Evolutionary conservation across 2,329 filamentous ascomycete species (phyloP).

Genomic region (Cladosporium sp.): DNA sequence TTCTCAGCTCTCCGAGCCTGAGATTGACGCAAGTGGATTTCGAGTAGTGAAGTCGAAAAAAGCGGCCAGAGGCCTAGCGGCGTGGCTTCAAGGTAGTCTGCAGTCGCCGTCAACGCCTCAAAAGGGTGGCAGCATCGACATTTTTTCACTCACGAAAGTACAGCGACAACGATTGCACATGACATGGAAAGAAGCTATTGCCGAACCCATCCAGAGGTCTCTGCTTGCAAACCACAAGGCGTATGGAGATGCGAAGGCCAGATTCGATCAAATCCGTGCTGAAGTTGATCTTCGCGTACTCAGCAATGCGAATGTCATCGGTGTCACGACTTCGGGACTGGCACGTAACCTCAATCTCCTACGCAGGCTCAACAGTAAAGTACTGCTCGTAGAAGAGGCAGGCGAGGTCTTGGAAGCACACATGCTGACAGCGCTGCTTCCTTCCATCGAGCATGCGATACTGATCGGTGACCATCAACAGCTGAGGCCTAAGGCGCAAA

Average conservation of each 20-base stretch:
- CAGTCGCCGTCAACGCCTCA: background rate
- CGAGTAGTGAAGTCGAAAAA: background rate
- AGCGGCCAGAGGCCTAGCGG: background rate
- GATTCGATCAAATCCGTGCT: slow-evolving; percentile 28
- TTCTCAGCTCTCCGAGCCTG: slow-evolving; percentile 19
- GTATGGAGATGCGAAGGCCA: slow-evolving; percentile 18
- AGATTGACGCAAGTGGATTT: slow-evolving; percentile 24
- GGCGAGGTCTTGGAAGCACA: slow-evolving; percentile 65
- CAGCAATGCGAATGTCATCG: slow-evolving; percentile 49
- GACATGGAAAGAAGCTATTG: slow-evolving; percentile 17
- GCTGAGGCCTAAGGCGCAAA: slow-evolving; percentile 54
- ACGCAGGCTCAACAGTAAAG: slow-evolving; percentile 48
- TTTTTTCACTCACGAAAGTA: background rate
- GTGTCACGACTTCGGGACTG: slow-evolving; percentile 57
- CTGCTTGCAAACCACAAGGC: slow-evolving; percentile 19
- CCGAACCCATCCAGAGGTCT: slow-evolving; percentile 14
- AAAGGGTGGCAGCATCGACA: background rate
- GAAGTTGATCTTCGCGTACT: slow-evolving; percentile 40
- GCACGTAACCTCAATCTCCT: slow-evolving; percentile 50
- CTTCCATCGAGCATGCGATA: slow-evolving; percentile 57
- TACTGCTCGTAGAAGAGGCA: slow-evolving; percentile 64
- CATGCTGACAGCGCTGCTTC: slow-evolving; percentile 54
- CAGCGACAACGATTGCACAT: slow-evolving; percentile 8
- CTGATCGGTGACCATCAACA: slow-evolving; percentile 62
- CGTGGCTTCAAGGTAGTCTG: slow-evolving; percentile 1